phyloP scores from a whole-genome alignment of 495 filamentous ascomycete genomes.

The Aspergillus avenaceus region DNA sequence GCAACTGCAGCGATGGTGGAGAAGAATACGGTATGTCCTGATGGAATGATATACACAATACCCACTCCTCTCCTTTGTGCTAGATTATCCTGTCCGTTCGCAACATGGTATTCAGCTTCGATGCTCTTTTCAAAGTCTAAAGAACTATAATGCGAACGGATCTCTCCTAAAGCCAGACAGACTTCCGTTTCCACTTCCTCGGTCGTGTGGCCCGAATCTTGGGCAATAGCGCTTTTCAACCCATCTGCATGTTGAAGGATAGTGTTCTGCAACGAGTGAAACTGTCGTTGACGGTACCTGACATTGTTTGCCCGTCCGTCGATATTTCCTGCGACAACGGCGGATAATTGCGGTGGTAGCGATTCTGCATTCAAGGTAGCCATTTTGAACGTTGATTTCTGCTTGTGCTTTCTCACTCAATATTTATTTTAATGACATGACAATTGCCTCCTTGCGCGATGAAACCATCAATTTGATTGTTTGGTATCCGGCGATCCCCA shows the following conservation, averaged over 20 bases:
- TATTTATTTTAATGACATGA: too few species aligned
- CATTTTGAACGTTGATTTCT: too few species aligned
- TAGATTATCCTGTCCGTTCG: slow-evolving; percentile 32
- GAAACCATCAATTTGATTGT: too few species aligned
- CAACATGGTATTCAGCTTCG: slow-evolving; percentile 47
- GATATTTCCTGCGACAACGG: slow-evolving; percentile 38
- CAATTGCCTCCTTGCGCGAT: too few species aligned
- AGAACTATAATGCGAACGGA: slow-evolving; percentile 40
- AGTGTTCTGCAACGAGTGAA: slow-evolving; percentile 35
- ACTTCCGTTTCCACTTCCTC: slow-evolving; percentile 41
- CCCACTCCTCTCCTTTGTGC: slow-evolving; percentile 28
- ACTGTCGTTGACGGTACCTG: slow-evolving; percentile 42
- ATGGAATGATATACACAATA: slow-evolving; percentile 49
- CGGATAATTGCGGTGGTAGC: slow-evolving; percentile 19
- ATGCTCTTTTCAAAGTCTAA: slow-evolving; percentile 36
- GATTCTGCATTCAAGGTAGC: neutral
- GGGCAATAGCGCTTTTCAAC: slow-evolving; percentile 35
- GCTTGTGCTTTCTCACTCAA: too few species aligned
- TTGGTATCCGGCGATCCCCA: too few species aligned
- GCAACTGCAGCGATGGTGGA: slow-evolving; percentile 41
- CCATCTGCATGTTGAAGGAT: slow-evolving; percentile 26
- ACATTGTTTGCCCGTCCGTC: slow-evolving; percentile 46
- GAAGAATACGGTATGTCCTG: slow-evolving; percentile 45
- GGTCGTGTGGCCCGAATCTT: slow-evolving; percentile 29
- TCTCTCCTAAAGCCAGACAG: slow-evolving; percentile 32